Base-by-base conservation (phyloP, 306 rosid species). In the Glycine latifolia region DNA sequence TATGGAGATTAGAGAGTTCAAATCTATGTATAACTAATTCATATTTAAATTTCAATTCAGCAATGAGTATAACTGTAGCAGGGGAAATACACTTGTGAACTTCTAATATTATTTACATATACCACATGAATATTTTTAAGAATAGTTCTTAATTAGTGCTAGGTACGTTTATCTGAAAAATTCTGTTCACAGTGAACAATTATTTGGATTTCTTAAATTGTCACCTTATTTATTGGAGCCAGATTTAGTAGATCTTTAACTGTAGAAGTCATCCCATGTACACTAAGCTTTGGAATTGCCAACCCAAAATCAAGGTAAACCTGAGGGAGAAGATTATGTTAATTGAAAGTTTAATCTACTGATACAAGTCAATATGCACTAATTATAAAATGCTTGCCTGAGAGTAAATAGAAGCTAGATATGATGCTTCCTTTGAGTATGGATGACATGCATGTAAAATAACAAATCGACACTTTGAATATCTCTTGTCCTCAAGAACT, bases 401-500 rank as follows among this genome's bases (percentile, higher is more conserved):
- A 55, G 95, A 79, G 82, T 92, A 95, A 82, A 91, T 82, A 71
- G 97, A 89, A 71, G 98, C 95, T 14, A 95, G 89, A 83, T 91
- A 89, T 74, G 98, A 95, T 13, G 98, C 20, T 20, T 20, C 20
- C 20, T 20, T 20, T 20, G 20, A 20, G 20, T 20, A 20, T 20
- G 20, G 20, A 86, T 92, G 91, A 9, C 97, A 92, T 52, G 97
- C 91, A 81, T 92, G 98, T 65, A 92, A 79, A 53, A 95, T 89
- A 86, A 95, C 98, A 54, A 95, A 77, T 48, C 94, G 90, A 58
- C 89, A 90, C 69, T 87, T 87, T 9, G 88, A 82, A 83, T 83
- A 95, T 81, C 97, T 91, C 91, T 88, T 83, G 80, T 95, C 98
- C 87, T 91, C 97, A 33, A 95, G 94, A 80, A 95, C 84, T n/a